Evolutionary conservation across 2,329 filamentous ascomycete species (phyloP).

Genomic region (Verruconis gallopava): DNA sequence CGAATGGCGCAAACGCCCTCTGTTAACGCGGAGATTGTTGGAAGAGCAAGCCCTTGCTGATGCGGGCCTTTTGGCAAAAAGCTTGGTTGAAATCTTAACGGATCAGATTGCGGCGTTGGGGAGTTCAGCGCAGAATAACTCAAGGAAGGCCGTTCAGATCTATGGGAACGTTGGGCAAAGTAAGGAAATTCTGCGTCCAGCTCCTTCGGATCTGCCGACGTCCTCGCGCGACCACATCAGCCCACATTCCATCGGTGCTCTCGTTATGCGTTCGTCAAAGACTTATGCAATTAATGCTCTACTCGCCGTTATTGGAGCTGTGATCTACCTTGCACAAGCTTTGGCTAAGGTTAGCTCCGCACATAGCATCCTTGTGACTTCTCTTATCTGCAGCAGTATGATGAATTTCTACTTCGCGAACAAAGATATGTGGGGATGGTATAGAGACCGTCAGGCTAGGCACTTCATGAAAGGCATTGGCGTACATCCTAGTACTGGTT

Average conservation of each 20-base stretch:
- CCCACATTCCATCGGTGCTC: neutral
- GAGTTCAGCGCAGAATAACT: conserved; percentile 48
- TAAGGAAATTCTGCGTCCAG: conserved; percentile 47
- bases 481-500: conserved; percentile 42
- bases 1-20: conserved; percentile 50
- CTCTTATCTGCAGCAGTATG: conserved; percentile 56
- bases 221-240: conserved; percentile 1
- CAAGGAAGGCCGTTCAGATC: conserved; percentile 65
- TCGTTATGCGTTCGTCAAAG: neutral
- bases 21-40: conserved; percentile 32
- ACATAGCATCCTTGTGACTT: conserved; percentile 57
- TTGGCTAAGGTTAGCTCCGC: conserved; percentile 56
- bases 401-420: conserved; percentile 66
- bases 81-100: conserved; percentile 61
- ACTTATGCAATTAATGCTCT: neutral
- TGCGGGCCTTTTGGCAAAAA: conserved; percentile 56
- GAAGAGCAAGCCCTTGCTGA: conserved; percentile 61
- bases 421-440: conserved; percentile 65
- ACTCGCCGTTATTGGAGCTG: conserved; percentile 59
- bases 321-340: conserved; percentile 47
- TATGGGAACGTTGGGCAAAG: conserved; percentile 61
- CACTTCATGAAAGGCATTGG: conserved; percentile 71
- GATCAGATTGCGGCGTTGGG: conserved; percentile 68
- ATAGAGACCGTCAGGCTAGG: conserved; percentile 66
- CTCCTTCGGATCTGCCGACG: conserved; percentile 22